Percentiles rank a stretch among this genome's conserved stretches.
phyloP scores from a whole-genome alignment of 352 stramenopile genomes.

The Globisporangium spinosum region DNA sequence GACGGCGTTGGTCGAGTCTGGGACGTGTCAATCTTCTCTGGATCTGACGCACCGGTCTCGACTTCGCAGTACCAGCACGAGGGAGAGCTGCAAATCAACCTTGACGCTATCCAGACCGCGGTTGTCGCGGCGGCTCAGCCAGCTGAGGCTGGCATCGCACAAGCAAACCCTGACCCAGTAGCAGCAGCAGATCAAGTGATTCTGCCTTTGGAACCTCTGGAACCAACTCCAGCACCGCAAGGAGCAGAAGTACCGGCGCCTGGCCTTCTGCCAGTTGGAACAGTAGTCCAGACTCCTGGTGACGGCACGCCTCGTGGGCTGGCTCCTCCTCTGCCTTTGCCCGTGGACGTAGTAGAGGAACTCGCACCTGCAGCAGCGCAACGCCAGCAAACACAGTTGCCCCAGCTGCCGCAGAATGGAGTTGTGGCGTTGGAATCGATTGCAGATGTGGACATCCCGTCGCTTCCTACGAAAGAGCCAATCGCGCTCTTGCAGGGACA shows the following conservation, averaged over 20 bases:
- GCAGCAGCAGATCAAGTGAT: background rate
- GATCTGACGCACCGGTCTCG: conserved; percentile 40
- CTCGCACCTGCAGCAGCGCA: background rate
- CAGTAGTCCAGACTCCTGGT: conserved; percentile 14
- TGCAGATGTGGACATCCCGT: conserved; percentile 41
- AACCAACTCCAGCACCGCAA: background rate
- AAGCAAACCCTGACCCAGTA: background rate
- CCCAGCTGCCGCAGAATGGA: conserved; percentile 47
- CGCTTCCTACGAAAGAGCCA: conserved; percentile 42
- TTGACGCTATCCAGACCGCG: background rate
- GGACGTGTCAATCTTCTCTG: conserved; percentile 63
- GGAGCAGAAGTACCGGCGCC: background rate
- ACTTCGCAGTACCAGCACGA: conserved; percentile 51
- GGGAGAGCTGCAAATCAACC: conserved; percentile 28
- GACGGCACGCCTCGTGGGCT: background rate
- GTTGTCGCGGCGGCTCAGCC: background rate
- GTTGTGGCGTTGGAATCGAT: conserved; percentile 36
- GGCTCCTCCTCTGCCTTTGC: background rate
- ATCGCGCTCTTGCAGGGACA: conserved; percentile 82
- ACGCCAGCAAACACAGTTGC: conserved; percentile 35
- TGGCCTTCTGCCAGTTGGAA: conserved; percentile 21
- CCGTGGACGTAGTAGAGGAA: background rate
- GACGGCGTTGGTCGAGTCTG: conserved; percentile 92
- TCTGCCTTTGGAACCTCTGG: background rate
- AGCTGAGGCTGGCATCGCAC: background rate